Conservation (phyloP, 208 protist genomes). For the Pavlovales sp. region DNA sequence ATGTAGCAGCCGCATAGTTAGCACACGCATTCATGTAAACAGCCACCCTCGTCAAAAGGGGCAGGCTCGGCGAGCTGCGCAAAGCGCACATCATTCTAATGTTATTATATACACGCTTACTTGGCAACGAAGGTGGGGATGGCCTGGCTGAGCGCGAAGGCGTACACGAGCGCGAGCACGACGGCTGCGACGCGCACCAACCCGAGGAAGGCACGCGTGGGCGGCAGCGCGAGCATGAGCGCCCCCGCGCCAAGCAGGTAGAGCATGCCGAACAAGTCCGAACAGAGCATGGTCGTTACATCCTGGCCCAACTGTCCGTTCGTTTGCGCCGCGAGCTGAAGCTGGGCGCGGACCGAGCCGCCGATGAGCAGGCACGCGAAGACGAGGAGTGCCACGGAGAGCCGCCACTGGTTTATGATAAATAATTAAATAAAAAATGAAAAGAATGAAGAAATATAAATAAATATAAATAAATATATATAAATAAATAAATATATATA, state of each 20-base stretch:
- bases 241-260: background rate
- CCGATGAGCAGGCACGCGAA: background rate
- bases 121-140: too few relatives aligned
- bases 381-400: background rate
- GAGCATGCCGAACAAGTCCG: background rate
- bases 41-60: too few relatives aligned
- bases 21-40: too few relatives aligned
- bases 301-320: background rate
- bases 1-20: too few relatives aligned
- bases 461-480: too few relatives aligned
- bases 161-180: background rate
- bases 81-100: too few relatives aligned
- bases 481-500: too few relatives aligned
- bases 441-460: too few relatives aligned
- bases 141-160: background rate
- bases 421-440: too few relatives aligned
- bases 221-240: background rate
- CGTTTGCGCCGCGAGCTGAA: background rate
- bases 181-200: background rate
- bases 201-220: background rate
- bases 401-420: background rate
- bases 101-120: too few relatives aligned
- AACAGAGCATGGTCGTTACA: background rate
- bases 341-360: background rate
- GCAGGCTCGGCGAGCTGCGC: too few relatives aligned